A percentile compares a stretch with the other conserved stretches of the same genome.
phyloP scores from a whole-genome alignment of 78 protist species.

The Guillardia theta region DNA sequence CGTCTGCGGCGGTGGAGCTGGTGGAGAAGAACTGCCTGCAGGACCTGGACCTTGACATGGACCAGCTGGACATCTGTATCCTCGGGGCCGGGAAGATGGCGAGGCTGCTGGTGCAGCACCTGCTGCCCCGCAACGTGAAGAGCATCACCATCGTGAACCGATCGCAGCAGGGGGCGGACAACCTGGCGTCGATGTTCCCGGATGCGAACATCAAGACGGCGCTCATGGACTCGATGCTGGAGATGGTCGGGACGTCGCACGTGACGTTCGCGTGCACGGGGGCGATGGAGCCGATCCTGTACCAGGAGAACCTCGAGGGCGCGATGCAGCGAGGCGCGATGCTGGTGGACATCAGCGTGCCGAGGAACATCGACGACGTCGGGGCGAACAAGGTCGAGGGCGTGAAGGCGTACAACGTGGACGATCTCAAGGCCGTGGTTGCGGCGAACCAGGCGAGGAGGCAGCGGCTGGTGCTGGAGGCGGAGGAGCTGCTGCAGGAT shows the following conservation, averaged over 20 bases:
- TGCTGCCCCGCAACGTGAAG: background rate
- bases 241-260: background rate
- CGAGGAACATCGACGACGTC: conserved; percentile 27
- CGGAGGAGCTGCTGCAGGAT: background rate
- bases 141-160: conserved; percentile 34
- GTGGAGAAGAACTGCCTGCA: background rate
- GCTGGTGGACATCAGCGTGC: conserved; percentile 52
- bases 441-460: conserved; percentile 47
- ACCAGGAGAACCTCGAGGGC: background rate
- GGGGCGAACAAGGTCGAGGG: background rate
- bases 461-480: conserved; percentile 12
- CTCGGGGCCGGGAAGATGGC: conserved; percentile 59
- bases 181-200: conserved; percentile 21
- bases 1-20: conserved; percentile 55
- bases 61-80: background rate
- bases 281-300: conserved; percentile 34
- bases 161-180: background rate
- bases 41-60: conserved; percentile 35
- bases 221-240: background rate
- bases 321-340: background rate
- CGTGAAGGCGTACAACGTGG: conserved; percentile 52
- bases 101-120: conserved; percentile 57
- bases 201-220: background rate
- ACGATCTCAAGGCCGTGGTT: conserved; percentile 55
- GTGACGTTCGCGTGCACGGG: conserved; percentile 44